Percentiles rank a stretch among this genome's conserved stretches.
Conservation (phyloP, 2,329 filamentous ascomycete genomes). For the Diaporthe sp. region DNA sequence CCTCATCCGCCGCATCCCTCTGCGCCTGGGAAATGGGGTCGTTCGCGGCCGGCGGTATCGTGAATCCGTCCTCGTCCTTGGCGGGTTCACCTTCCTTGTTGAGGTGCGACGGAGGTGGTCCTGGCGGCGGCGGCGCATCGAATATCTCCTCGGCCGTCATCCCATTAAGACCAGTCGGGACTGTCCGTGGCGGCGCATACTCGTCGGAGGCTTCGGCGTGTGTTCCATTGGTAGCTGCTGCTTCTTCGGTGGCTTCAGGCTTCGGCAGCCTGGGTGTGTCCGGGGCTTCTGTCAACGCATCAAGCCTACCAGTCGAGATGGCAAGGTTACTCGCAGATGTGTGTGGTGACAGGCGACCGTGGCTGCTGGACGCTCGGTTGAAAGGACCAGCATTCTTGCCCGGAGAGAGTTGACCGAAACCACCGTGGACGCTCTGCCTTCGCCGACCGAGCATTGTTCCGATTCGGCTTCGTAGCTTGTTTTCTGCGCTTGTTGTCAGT, state of each 20-base stretch:
- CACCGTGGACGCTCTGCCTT: constrained; percentile 75
- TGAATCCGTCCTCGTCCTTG: constrained; percentile 83
- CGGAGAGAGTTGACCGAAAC: constrained; percentile 71
- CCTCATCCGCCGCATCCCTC: constrained; percentile 69
- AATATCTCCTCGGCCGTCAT: constrained; percentile 61
- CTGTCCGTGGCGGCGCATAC: constrained; percentile 39
- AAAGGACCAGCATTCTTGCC: constrained; percentile 69
- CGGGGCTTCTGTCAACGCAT: constrained; percentile 71
- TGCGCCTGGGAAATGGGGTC: constrained; percentile 81
- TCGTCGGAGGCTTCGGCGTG: constrained; percentile 46
- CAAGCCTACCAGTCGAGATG: constrained; percentile 66
- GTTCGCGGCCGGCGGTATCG: constrained; percentile 74
- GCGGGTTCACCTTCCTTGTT: constrained; percentile 55
- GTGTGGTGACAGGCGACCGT: constrained; percentile 71
- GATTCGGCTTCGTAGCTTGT: constrained; percentile 73
- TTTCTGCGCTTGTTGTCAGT: constrained; percentile 58
- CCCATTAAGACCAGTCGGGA: constrained; percentile 62
- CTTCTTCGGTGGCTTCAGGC: constrained; percentile 29
- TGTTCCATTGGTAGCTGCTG: constrained; percentile 35
- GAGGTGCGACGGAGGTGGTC: constrained; percentile 63
- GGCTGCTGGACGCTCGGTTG: constrained; percentile 75
- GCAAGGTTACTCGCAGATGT: constrained; percentile 72
- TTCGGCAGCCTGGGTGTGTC: constrained; percentile 53
- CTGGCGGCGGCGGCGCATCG: constrained; percentile 66
- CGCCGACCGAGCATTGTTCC: constrained; percentile 78